These are phyloP conservation scores for Umbelopsis vinacea DNA, from an alignment of 192 early-diverging fungal species.

Conservation along the genomic window DNA sequence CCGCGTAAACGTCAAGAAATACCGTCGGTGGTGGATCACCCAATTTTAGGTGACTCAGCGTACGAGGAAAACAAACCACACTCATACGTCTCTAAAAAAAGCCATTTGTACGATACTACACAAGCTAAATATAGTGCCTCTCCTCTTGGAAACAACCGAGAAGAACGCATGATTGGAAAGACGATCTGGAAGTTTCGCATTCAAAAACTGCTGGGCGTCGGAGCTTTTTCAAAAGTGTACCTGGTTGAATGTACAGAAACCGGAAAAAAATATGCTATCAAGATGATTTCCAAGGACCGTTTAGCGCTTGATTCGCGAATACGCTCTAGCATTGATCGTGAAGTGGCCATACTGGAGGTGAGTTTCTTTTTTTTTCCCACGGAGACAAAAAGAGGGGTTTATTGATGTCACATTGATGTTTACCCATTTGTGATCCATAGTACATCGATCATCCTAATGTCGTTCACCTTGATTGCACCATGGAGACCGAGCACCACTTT, in stretches of 20 bases:
- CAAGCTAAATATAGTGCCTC: slow-evolving; percentile 6
- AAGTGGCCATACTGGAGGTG: slow-evolving; percentile 43
- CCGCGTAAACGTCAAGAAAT: slow-evolving; percentile 26
- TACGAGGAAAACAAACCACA: slow-evolving; percentile 10
- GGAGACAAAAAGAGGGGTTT: too few relatives aligned
- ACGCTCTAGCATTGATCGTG: slow-evolving; percentile 42
- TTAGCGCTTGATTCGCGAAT: slow-evolving; percentile 36
- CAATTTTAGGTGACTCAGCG: slow-evolving; percentile 29
- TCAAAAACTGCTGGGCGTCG: slow-evolving; percentile 30
- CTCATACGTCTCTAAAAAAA: neutral
- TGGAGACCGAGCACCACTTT: slow-evolving; percentile 64
- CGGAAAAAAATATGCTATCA: slow-evolving; percentile 32
- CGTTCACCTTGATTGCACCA: slow-evolving; percentile 61
- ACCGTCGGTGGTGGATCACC: slow-evolving; percentile 26
- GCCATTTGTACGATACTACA: neutral
- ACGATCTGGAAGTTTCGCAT: slow-evolving; percentile 36
- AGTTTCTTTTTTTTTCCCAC: neutral
- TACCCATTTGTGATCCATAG: slow-evolving; percentile 27
- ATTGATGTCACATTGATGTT: neutral
- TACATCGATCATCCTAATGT: slow-evolving; percentile 72
- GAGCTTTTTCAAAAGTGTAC: slow-evolving; percentile 46
- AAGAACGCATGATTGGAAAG: slow-evolving; percentile 29
- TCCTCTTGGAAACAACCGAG: slow-evolving; percentile 8
- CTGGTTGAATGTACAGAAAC: slow-evolving; percentile 27
- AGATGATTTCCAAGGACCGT: slow-evolving; percentile 38